Evolutionary conservation across 2,329 filamentous ascomycete genomes (phyloP).

Genomic region (Celoporthe dispersa): DNA sequence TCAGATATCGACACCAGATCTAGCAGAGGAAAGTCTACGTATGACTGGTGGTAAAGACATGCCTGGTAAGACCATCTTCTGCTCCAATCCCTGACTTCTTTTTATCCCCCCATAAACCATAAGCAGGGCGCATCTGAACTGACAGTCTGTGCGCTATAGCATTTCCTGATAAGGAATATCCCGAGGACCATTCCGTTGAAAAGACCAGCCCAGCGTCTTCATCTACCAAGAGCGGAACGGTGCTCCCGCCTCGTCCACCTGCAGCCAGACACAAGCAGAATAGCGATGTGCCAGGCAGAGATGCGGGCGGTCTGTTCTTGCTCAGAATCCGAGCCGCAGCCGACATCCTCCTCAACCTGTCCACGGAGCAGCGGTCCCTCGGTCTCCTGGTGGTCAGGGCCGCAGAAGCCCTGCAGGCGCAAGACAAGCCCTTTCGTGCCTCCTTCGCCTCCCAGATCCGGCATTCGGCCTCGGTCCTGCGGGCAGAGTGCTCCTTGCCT

Average conservation of each 20-base stretch:
- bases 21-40: not conserved
- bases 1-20: not conserved
- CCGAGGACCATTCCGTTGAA: not conserved
- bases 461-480: not conserved
- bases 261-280: not conserved
- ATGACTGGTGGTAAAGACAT: not conserved
- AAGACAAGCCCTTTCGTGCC: not conserved
- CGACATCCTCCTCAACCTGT: not conserved
- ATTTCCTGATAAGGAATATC: not conserved
- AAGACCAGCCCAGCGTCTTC: not conserved
- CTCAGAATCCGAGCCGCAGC: not conserved
- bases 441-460: not conserved
- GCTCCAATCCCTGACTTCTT: too few relatives aligned
- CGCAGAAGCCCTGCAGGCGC: not conserved
- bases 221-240: not conserved
- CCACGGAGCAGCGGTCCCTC: not conserved
- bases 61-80: not conserved
- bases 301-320: not conserved
- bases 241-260: not conserved
- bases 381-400: not conserved
- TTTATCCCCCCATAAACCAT: too few relatives aligned
- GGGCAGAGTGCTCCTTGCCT: not conserved
- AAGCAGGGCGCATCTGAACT: not conserved
- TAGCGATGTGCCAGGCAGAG: not conserved
- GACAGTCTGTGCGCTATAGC: not conserved